Conservation (phyloP, 805 yeast species). For the Candida sonorensis region DNA sequence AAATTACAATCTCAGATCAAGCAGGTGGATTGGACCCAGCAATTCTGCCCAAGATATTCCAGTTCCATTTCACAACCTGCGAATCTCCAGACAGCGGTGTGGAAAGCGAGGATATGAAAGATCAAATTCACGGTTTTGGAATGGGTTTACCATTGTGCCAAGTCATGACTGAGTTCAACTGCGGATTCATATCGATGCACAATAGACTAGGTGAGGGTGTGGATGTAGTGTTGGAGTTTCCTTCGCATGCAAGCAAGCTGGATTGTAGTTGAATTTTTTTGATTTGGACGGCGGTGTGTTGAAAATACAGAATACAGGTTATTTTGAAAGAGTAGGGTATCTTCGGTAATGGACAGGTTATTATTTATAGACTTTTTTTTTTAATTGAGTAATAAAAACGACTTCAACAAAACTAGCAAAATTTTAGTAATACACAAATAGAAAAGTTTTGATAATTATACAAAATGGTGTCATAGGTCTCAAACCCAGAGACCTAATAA, state of each 20-base stretch:
- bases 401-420: too few relatives aligned
- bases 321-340: too few relatives aligned
- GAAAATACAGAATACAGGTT: too few relatives aligned
- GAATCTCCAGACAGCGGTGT: constrained; percentile 6
- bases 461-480: too few relatives aligned
- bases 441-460: too few relatives aligned
- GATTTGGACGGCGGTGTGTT: too few relatives aligned
- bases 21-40: constrained; percentile 24
- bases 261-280: too few relatives aligned
- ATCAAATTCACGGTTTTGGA: constrained; percentile 27
- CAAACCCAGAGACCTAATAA: too few relatives aligned
- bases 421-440: too few relatives aligned
- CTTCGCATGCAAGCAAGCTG: constrained; percentile 2
- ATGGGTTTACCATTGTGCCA: constrained; percentile 27
- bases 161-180: constrained; percentile 20
- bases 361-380: too few relatives aligned
- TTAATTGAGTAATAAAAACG: too few relatives aligned
- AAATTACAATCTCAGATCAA: constrained; percentile 20
- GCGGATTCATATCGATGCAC: constrained; percentile 16
- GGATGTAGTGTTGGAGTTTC: constrained; percentile 18
- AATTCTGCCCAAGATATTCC: constrained; percentile 21
- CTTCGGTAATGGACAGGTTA: too few relatives aligned
- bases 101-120: constrained; percentile 12
- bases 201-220: constrained; percentile 20
- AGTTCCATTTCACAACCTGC: constrained; percentile 25